phyloP scores from a whole-genome alignment of 2,329 filamentous ascomycete genomes.

The Coniochaeta sp. region DNA sequence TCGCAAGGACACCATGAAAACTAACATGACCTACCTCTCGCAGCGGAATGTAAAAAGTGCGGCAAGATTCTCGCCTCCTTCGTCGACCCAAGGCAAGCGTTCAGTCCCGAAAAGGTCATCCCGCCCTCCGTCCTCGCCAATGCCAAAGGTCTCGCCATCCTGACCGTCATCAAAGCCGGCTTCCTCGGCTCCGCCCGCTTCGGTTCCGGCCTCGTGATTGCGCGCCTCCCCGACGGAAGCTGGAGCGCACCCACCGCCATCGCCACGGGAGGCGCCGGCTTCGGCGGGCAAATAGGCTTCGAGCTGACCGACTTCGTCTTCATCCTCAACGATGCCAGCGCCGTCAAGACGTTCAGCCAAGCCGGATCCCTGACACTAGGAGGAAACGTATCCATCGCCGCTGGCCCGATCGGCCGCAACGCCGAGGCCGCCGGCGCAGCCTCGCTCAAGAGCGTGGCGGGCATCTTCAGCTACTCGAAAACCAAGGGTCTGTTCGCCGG shows the following conservation, averaged over 20 bases:
- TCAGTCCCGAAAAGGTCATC: slow-evolving; percentile 96
- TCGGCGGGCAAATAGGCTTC: slow-evolving; percentile 81
- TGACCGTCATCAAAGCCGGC: slow-evolving; percentile 81
- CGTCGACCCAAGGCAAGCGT: slow-evolving; percentile 85
- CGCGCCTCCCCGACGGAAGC: slow-evolving; percentile 65
- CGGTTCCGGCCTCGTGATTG: slow-evolving; percentile 75
- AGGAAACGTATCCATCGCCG: slow-evolving; percentile 92
- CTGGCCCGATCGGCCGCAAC: slow-evolving; percentile 87
- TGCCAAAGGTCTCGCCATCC: slow-evolving; percentile 84
- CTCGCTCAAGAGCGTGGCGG: slow-evolving; percentile 79
- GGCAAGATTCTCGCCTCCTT: slow-evolving; percentile 94
- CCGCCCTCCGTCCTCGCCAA: slow-evolving; percentile 82
- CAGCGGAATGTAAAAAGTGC: slow-evolving; percentile 96
- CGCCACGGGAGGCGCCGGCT: slow-evolving; percentile 71
- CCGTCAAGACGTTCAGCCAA: slow-evolving; percentile 91
- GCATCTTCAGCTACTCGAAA: slow-evolving; percentile 95
- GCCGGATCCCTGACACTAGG: slow-evolving; percentile 85
- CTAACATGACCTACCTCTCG: slow-evolving; percentile 8
- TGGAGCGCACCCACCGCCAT: slow-evolving; percentile 82
- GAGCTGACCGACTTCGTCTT: slow-evolving; percentile 95
- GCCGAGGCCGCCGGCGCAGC: slow-evolving; percentile 93
- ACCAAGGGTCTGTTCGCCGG: slow-evolving; percentile 96
- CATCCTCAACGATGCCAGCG: slow-evolving; percentile 85
- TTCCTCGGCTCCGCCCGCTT: slow-evolving; percentile 79
- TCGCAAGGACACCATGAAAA: not conserved